phyloP scores from a whole-genome alignment of 2,329 filamentous ascomycete genomes.

The Zasmidium angulare region DNA sequence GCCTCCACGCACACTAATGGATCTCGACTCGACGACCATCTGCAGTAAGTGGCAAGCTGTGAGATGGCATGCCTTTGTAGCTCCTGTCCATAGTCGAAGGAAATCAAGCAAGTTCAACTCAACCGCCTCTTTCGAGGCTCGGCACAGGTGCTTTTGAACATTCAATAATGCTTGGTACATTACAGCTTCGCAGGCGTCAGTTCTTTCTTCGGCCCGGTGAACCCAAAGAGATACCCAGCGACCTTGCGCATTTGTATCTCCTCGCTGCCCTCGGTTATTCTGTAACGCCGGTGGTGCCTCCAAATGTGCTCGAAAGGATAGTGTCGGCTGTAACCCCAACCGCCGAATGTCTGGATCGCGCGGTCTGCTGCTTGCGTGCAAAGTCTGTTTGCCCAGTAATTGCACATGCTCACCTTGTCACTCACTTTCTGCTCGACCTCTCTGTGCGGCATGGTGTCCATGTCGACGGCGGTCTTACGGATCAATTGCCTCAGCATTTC shows the following conservation, averaged over 20 bases:
- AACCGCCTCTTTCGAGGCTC: no score
- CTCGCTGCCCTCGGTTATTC: constrained; percentile 65
- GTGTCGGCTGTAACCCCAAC: constrained; percentile 59
- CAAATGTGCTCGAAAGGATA: constrained; percentile 66
- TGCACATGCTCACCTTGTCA: constrained; percentile 65
- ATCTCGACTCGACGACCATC: no score
- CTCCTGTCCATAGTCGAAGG: no score
- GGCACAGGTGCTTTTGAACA: no score
- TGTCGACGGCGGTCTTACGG: constrained; percentile 60
- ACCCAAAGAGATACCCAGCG: constrained; percentile 59
- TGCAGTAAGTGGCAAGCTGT: no score
- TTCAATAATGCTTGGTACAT: neutral
- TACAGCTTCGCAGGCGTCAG: constrained; percentile 19
- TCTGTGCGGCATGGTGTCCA: constrained; percentile 57
- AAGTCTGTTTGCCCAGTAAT: constrained; percentile 63
- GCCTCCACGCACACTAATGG: no score
- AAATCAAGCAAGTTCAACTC: no score
- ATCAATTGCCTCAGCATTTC: constrained; percentile 64
- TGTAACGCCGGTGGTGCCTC: constrained; percentile 62
- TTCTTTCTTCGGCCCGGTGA: constrained; percentile 43
- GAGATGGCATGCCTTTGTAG: no score
- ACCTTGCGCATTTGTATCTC: constrained; percentile 68
- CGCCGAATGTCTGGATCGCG: constrained; percentile 63
- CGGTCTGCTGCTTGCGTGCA: constrained; percentile 61
- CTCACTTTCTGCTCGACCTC: constrained; percentile 60